Evolutionary conservation across 345 rosid genomes (phyloP), one percentile per base, ranked within the genome.

Genomic region (Dimocarpus longan): DNA sequence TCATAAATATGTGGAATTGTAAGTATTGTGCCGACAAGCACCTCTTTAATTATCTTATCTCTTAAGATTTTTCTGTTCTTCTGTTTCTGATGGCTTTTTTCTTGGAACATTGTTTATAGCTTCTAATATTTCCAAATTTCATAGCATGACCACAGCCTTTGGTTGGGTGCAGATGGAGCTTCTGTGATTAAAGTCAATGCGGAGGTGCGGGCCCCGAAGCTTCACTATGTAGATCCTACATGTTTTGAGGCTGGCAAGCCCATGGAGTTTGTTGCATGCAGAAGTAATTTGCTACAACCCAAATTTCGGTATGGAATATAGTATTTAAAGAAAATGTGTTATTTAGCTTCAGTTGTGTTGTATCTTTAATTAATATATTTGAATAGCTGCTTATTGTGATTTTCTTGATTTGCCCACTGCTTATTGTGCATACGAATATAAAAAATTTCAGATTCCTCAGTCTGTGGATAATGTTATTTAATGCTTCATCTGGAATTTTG

Each of bases 191-290:
- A 88, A 88, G 85, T 91, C 69, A 85, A 89, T 80, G 82, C 78
- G 75, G 82, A 88, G 84, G 75, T 85, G 73, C 87, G 44, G 67
- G 86, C 92, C 26, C 98, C 99, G 4, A 88, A 85, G 82, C 97
- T 94, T 86, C 97, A 93, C 80, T 91, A 84, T 86, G 93, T 96
- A 80, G 85, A 92, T 83, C 98, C 99, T 66, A 80, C 83, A 76
- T 93, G 88, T 86, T 94, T 96, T 86, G 98, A 93, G 90, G 97
- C 97, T 79, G 98, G 98, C 80, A 90, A 87, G 80, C 97, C 98
- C 59, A 85, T 94, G 66, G 97, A 96, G 82, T 85, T 96, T 74
- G 80, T 93, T 86, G 94, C 89, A 73, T 94, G 98, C 75, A 98
- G 99, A 80, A 87, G 89, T 74, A 93, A 93, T 84, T 85, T 94